Evolutionary conservation across 177 flowering plant genomes (phyloP).

Genomic region (Telopea speciosissima): DNA sequence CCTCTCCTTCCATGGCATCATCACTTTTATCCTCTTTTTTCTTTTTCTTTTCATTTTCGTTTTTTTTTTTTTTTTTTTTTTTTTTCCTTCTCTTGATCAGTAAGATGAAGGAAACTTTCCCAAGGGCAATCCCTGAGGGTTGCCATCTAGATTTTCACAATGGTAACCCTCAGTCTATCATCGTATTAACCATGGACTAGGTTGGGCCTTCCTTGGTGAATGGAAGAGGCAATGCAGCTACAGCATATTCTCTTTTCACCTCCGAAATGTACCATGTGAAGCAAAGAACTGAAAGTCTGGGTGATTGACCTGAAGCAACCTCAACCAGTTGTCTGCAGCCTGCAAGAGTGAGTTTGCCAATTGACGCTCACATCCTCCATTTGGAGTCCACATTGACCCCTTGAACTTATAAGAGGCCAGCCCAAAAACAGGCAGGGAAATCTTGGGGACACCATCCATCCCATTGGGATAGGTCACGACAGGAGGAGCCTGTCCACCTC

Average conservation of each 20-base stretch:
- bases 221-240: not conserved
- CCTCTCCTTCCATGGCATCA: constrained; percentile 1
- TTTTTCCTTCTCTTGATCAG: not conserved
- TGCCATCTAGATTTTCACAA: constrained; percentile 2
- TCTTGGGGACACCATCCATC: constrained; percentile 41
- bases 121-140: not conserved
- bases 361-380: constrained; percentile 44
- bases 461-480: constrained; percentile 37
- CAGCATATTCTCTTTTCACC: constrained; percentile 25
- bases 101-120: not conserved
- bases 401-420: constrained; percentile 82
- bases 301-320: constrained; percentile 51
- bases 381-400: constrained; percentile 59
- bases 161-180: not conserved
- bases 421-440: constrained; percentile 65
- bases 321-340: constrained; percentile 67
- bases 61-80: not conserved
- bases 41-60: not conserved
- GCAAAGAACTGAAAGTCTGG: constrained; percentile 75
- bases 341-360: constrained; percentile 44
- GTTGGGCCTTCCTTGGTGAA: not conserved
- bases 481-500: constrained; percentile 29
- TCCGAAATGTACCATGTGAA: constrained; percentile 26
- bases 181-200: not conserved
- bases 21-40: not conserved